Percentiles rank a stretch among this genome's conserved stretches.
Conservation (phyloP, 371 early-diverging fungal species). For the Mucor sp. region DNA sequence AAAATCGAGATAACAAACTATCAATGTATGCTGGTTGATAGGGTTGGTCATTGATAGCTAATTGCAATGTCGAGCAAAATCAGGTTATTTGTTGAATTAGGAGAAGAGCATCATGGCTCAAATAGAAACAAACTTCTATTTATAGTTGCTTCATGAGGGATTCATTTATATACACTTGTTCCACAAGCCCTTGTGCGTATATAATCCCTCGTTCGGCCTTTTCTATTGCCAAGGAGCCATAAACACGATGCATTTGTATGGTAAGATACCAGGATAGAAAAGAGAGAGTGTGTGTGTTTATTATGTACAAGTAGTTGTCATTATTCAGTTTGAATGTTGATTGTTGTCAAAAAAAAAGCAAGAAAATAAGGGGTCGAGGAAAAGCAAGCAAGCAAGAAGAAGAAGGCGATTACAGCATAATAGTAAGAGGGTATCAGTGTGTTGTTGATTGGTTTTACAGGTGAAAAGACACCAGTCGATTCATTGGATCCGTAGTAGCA, state of each 20-base stretch:
- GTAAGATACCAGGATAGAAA: not conserved
- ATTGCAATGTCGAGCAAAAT: not conserved
- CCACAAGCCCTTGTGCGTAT: not conserved
- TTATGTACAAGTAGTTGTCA: not conserved
- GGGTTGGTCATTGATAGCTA: not conserved
- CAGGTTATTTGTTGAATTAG: not conserved
- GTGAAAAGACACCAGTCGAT: slow-evolving; percentile 23
- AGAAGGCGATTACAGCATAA: not conserved
- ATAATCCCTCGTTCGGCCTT: not conserved
- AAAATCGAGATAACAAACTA: not conserved
- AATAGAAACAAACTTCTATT: not conserved
- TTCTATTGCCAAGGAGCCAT: not conserved
- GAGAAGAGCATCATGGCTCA: not conserved
- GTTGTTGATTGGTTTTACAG: slow-evolving; percentile 5
- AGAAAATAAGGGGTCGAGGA: not conserved
- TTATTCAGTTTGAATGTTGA: not conserved
- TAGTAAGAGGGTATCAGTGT: not conserved
- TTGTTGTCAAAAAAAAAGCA: slow-evolving; percentile 1
- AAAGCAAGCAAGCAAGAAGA: not conserved
- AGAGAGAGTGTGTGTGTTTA: not conserved
- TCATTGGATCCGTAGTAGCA: slow-evolving; percentile 21
- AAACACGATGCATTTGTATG: not conserved
- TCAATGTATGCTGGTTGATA: not conserved
- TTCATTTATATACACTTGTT: not conserved
- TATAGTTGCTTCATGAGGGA: not conserved